Base-by-base conservation (phyloP, 495 filamentous ascomycete species). In the Penicillium canescens region DNA sequence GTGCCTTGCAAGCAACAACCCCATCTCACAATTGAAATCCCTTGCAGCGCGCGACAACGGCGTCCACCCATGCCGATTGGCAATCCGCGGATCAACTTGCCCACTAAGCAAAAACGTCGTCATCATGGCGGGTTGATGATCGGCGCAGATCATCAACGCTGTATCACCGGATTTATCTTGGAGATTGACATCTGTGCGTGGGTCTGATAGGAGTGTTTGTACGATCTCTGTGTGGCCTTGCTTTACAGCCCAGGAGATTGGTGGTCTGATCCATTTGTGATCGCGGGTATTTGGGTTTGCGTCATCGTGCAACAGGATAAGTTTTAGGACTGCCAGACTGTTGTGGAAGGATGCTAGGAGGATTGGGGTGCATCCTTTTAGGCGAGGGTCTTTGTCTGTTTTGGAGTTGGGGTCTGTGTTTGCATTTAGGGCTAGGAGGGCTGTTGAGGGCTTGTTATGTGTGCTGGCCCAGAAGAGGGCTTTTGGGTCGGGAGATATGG, bases 211-310 rank as follows among this genome's bases (percentile, higher is more conserved):
- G 7, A 66, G 33, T 12, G 52, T 33, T 23, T 57, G 66, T 4
- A 69, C 70, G n/a, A 74, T 45, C 12, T 12, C 47, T 4, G 26
- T 24, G 37, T 76, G 50, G 13, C 67, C 61, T 4, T 56, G 59
- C 38, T 63, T 64, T 5, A 67, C 61, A 14, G 74, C 75, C 65
- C 67, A 76, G 16, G 64, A 68, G 9, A 78, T 61, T 2, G 69
- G 63, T 3, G 75, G 71, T 13, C 66, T 60, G 35, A 64, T 55
- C 20, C 47, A 41, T 42, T 61, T 61, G 7, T 42, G 47, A 31
- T 63, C 60, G 21, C 56, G 57, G 10, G 31, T 40, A 38, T 67
- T 67, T 3, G 59, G 57, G 28, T 60, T 62, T 11, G 45, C 50
- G 2, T 60, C 51, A 6, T 55, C 42, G 14, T 44, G 13, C 16